These are phyloP conservation scores for Monosporozyma unispora DNA, from an alignment of 805 yeast genomes.

Conservation along the genomic window DNA sequence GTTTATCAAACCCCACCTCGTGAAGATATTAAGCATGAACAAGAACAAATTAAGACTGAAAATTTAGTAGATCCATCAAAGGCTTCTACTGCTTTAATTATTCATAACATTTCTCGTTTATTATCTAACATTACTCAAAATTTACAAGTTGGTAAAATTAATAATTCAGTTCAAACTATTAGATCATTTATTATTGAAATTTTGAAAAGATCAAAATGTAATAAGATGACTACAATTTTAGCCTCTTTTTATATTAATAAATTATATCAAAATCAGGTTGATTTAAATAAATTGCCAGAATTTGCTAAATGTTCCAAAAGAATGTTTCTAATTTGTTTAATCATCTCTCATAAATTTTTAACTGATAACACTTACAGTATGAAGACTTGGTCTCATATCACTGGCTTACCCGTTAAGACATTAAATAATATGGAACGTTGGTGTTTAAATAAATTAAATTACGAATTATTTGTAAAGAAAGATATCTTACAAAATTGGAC, in stretches of 20 bases:
- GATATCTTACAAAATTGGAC: conserved; percentile 4
- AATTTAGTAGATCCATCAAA: neutral
- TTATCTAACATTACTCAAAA: conserved; percentile 12
- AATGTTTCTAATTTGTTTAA: conserved; percentile 17
- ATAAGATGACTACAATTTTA: conserved; percentile 11
- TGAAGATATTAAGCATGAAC: conserved; percentile 2
- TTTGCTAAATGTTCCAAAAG: conserved; percentile 22
- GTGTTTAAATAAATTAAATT: conserved; percentile 18
- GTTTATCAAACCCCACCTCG: conserved; percentile 15
- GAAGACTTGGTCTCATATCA: conserved; percentile 21
- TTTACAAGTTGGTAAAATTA: conserved; percentile 11
- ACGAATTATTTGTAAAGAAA: conserved; percentile 7
- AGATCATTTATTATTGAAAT: conserved; percentile 15
- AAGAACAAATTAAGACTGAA: neutral
- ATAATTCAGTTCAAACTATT: conserved; percentile 11
- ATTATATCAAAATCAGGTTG: neutral
- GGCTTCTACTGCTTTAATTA: conserved; percentile 1
- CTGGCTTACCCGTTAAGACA: conserved; percentile 15
- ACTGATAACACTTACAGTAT: conserved; percentile 23
- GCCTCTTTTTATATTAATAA: conserved; percentile 17
- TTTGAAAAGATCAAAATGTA: conserved; percentile 20
- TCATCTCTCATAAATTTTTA: conserved; percentile 20
- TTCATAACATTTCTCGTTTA: conserved; percentile 9
- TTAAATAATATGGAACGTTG: conserved; percentile 22
- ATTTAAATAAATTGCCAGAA: conserved; percentile 10